Percentiles rank a stretch among this genome's conserved stretches.
Evolutionary conservation across 352 stramenopile genomes (phyloP).

Genomic region (Phytophthora idaei): DNA sequence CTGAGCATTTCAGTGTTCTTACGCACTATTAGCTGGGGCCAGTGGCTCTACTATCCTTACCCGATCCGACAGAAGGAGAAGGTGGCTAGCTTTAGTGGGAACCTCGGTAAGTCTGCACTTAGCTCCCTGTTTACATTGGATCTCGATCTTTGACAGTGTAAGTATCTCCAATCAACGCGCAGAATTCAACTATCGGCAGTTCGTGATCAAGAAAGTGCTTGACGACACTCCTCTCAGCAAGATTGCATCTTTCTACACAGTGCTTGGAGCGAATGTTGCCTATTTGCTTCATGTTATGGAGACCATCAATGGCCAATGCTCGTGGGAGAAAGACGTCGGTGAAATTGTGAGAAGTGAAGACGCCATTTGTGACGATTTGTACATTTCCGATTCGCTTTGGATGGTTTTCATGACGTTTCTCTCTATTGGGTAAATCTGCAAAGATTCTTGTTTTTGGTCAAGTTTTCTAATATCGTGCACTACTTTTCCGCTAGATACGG

Average conservation of each 20-base stretch:
- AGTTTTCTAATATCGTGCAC: background rate
- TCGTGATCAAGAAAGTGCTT: slow-evolving; percentile 79
- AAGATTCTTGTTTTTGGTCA: background rate
- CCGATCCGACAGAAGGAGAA: slow-evolving; percentile 75
- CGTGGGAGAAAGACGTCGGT: slow-evolving; percentile 9
- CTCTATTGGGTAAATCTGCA: slow-evolving; percentile 40
- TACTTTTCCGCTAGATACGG: slow-evolving; percentile 38
- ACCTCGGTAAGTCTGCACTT: slow-evolving; percentile 40
- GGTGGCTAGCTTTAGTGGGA: slow-evolving; percentile 61
- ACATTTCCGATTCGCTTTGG: slow-evolving; percentile 47
- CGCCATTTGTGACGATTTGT: slow-evolving; percentile 41
- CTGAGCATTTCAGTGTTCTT: slow-evolving; percentile 50
- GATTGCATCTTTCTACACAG: slow-evolving; percentile 30
- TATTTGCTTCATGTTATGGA: slow-evolving; percentile 59
- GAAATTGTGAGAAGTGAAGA: slow-evolving; percentile 24
- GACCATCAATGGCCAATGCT: slow-evolving; percentile 51
- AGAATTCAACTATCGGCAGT: slow-evolving; percentile 74
- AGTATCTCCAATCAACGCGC: background rate
- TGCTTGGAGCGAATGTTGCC: slow-evolving; percentile 35
- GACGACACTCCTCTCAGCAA: slow-evolving; percentile 61
- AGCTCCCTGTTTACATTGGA: background rate
- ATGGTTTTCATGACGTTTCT: slow-evolving; percentile 54
- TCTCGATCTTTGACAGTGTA: background rate
- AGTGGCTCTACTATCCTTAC: slow-evolving; percentile 69
- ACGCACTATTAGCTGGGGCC: slow-evolving; percentile 55